Base-by-base conservation (phyloP, 1,284 basidiomycete species). In the Naganishia liquefaciens region DNA sequence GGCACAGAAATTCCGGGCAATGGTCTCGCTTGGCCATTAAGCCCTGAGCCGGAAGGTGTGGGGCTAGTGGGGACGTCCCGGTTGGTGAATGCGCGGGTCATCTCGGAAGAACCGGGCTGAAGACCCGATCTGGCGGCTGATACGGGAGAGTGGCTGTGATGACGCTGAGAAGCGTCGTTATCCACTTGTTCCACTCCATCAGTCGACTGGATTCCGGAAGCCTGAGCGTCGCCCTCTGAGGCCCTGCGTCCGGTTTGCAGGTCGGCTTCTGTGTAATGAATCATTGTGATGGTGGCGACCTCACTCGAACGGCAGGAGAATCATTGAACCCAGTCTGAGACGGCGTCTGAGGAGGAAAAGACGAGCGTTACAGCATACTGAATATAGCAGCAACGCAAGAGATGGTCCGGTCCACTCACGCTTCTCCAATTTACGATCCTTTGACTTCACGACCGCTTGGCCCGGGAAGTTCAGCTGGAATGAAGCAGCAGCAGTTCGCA, bases 161-260 rank as follows among this genome's bases (percentile, higher is more conserved):
- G 7, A 37, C 33, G 33, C 33, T 37, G 33, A 37, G 33, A 37
- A 37, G 13, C 33, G 10, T 37, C 33, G 2, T 7, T 37, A 37
- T 37, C 33, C 33, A 10, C 33, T 37, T 37, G 33, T 37, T 37
- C 33, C 33, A 37, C 33, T 37, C 33, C 33, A 44, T 44, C 43
- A 44, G 19, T 17, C 23, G 43, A 44, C 43, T 33, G 27, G 10
- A 21, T 2, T n/a, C 51, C 51, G 13, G 51, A 39, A 5, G 43
- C 9, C 25, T 46, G 46, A 17, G 50, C 28, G 46, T 60, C 57
- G 46, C 57, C 57, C 33, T 49, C 57, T 42, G 57, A 60, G 23
- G 57, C 57, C 23, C 57, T 30, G 5, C 57, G 57, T 23, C 13
- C 47, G 13, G 19, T 30, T 5, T 15, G 17, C 21, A 21, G 28